Conservation (phyloP, 768 basidiomycete genomes). For the Terana coerulea region DNA sequence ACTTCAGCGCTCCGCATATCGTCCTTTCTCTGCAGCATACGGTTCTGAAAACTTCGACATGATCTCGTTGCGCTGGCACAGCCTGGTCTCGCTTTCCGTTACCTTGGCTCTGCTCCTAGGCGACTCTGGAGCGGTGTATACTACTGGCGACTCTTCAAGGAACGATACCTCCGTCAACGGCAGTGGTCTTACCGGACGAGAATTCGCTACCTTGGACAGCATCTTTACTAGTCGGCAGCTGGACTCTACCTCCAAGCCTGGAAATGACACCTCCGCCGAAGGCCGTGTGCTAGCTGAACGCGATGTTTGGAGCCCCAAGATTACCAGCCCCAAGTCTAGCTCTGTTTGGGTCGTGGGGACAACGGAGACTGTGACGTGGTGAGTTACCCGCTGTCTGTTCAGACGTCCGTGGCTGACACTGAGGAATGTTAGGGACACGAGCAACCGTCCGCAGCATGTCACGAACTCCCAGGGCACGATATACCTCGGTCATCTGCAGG, state of each 20-base stretch:
- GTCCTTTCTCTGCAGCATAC: too few species aligned
- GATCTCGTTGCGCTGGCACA: background rate
- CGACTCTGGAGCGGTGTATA: background rate
- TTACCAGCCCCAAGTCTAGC: slow-evolving; percentile 41
- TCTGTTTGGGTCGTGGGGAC: slow-evolving; percentile 51
- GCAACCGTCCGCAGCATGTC: slow-evolving; percentile 19
- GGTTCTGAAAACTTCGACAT: too few species aligned
- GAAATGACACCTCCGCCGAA: too few species aligned
- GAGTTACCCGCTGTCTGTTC: slow-evolving; percentile 16
- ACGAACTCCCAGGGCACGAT: slow-evolving; percentile 47
- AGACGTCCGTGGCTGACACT: background rate
- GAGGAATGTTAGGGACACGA: slow-evolving; percentile 41
- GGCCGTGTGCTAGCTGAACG: background rate
- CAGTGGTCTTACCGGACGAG: background rate
- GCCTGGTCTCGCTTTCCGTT: background rate
- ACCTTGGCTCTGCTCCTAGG: background rate
- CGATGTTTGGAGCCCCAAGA: slow-evolving; percentile 46
- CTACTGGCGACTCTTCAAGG: background rate
- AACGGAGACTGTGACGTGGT: slow-evolving; percentile 52
- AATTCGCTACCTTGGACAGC: background rate
- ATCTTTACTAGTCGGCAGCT: background rate
- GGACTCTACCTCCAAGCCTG: background rate
- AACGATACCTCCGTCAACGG: background rate
- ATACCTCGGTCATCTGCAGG: slow-evolving; percentile 45
- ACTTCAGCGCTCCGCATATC: too few species aligned